Conservation (phyloP, 352 stramenopile genomes). For the Phytopythium aichiense region DNA sequence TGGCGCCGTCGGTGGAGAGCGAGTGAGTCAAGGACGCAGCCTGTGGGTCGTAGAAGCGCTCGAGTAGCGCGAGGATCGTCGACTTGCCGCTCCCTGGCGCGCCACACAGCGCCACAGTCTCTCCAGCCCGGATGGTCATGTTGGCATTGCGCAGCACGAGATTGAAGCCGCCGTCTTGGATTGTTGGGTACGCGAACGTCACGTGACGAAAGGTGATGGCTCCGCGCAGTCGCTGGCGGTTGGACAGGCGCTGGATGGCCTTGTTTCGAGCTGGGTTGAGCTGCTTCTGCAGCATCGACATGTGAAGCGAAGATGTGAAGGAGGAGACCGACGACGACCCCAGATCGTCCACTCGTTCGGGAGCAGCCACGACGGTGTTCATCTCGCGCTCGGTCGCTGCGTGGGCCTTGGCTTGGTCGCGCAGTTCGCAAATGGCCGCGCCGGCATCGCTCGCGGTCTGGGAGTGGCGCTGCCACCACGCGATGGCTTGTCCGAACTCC, state of each 20-base stretch:
- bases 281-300: not conserved
- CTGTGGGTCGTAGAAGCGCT: conserved; percentile 67
- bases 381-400: conserved; percentile 2
- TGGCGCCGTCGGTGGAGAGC: conserved; percentile 9
- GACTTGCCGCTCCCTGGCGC: conserved; percentile 38
- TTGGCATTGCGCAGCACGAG: conserved; percentile 16
- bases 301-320: not conserved
- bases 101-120: conserved; percentile 32
- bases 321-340: not conserved
- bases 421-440: not conserved
- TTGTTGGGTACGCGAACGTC: conserved; percentile 36
- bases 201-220: conserved; percentile 35
- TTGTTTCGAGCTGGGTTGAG: not conserved
- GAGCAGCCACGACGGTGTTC: conserved; percentile 4
- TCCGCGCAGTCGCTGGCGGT: conserved; percentile 19
- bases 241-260: conserved; percentile 12
- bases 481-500: not conserved
- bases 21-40: conserved; percentile 1
- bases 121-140: conserved; percentile 19
- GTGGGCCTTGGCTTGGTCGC: not conserved
- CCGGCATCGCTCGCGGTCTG: not conserved
- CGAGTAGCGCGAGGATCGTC: conserved; percentile 50
- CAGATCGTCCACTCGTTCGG: not conserved
- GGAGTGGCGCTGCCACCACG: not conserved
- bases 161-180: conserved; percentile 6